phyloP scores from a whole-genome alignment of 768 basidiomycete species.

The Serendipita sp. region DNA sequence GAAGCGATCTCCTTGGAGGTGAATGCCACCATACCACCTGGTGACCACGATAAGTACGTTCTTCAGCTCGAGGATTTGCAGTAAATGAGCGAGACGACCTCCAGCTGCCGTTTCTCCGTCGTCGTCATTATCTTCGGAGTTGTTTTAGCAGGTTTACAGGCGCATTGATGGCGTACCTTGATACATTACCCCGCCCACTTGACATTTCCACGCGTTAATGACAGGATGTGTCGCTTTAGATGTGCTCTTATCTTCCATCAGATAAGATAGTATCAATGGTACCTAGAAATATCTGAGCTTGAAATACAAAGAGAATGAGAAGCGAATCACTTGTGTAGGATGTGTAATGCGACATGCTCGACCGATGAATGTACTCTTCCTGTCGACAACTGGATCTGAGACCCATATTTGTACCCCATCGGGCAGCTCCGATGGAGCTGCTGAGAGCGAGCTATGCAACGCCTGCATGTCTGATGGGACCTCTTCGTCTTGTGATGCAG shows the following conservation, averaged over 20 bases:
- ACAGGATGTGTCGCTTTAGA: conserved; percentile 62
- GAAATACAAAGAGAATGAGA: not conserved
- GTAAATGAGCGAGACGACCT: conserved; percentile 71
- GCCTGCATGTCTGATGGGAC: not conserved
- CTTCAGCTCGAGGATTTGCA: conserved; percentile 72
- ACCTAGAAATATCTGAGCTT: conserved; percentile 30
- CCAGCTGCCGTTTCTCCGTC: conserved; percentile 92
- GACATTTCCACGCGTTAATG: conserved; percentile 74
- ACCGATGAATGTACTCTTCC: conserved; percentile 76
- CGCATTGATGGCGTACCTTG: conserved; percentile 35
- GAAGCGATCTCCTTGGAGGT: conserved; percentile 76
- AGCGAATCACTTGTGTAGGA: conserved; percentile 47
- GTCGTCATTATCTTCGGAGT: conserved; percentile 68
- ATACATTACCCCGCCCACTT: conserved; percentile 47
- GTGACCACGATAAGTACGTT: conserved; percentile 86
- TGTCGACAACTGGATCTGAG: conserved; percentile 69
- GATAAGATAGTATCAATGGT: conserved; percentile 43
- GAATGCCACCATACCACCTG: conserved; percentile 85
- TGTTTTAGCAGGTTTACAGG: conserved; percentile 3
- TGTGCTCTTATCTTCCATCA: conserved; percentile 59
- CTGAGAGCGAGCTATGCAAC: not conserved
- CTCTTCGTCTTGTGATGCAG: not conserved
- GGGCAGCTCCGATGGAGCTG: conserved; percentile 25
- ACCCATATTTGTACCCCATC: conserved; percentile 50
- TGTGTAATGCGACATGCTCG: conserved; percentile 67